Conservation (phyloP, 768 basidiomycete species). For the Suillus fuscotomentosus region DNA sequence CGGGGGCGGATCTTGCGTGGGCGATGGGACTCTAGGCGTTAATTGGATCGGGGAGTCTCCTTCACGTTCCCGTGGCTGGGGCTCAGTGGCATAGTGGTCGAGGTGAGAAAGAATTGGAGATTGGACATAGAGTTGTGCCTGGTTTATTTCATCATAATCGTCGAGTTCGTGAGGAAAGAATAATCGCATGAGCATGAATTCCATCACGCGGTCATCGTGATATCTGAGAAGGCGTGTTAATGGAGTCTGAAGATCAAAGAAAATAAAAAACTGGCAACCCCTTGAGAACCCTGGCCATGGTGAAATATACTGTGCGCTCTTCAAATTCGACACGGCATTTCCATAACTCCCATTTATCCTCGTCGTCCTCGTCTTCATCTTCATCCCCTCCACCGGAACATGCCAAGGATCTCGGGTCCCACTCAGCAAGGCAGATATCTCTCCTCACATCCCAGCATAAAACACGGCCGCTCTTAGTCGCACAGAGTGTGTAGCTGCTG, state of each 20-base stretch:
- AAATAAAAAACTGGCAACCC: constrained; percentile 40
- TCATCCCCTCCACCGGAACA: constrained; percentile 11
- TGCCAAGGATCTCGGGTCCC: constrained; percentile 49
- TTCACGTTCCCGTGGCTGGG: neutral
- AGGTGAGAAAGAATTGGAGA: constrained; percentile 4
- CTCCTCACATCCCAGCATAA: constrained; percentile 75
- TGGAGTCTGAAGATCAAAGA: constrained; percentile 4
- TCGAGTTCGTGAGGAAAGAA: constrained; percentile 52
- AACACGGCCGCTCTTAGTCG: constrained; percentile 73
- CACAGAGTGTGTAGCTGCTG: constrained; percentile 72
- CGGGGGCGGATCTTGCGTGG: constrained; percentile 4
- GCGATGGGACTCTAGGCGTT: neutral
- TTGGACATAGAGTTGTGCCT: constrained; percentile 1
- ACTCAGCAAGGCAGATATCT: constrained; percentile 62
- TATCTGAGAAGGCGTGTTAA: constrained; percentile 34
- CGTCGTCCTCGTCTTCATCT: constrained; percentile 12
- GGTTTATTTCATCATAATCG: constrained; percentile 19
- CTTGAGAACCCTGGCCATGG: constrained; percentile 64
- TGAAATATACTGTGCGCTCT: constrained; percentile 67
- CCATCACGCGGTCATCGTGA: constrained; percentile 64
- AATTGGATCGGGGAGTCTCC: neutral
- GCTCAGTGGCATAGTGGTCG: neutral
- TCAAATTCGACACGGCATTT: constrained; percentile 79
- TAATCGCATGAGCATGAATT: constrained; percentile 69
- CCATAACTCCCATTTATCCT: constrained; percentile 67